phyloP scores from a whole-genome alignment of 139 green algal species.

The Tetratostichococcus sp. region DNA sequence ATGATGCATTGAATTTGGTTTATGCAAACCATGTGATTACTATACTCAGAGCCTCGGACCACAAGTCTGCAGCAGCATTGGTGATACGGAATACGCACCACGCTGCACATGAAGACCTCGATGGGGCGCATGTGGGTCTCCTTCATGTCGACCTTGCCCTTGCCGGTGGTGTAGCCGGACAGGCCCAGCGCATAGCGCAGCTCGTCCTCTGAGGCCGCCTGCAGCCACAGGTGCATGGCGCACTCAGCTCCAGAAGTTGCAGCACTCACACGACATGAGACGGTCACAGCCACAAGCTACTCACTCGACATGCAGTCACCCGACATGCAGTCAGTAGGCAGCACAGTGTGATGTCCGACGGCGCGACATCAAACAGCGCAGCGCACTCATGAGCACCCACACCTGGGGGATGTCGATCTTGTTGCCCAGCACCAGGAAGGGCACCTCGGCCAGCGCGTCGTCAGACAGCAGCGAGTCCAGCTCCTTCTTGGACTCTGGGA shows the following conservation, averaged over 20 bases:
- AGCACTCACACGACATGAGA: no score
- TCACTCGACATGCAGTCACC: no score
- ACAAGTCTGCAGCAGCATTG: neutral
- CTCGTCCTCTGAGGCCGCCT: conserved; percentile 75
- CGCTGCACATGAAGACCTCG: conserved; percentile 97
- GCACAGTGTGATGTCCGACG: no score
- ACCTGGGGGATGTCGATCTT: conserved; percentile 96
- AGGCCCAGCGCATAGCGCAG: conserved; percentile 88
- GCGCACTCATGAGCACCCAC: neutral
- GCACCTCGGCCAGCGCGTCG: conserved; percentile 86
- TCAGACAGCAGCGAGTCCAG: conserved; percentile 90
- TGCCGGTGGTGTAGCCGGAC: conserved; percentile 93
- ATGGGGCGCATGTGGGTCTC: conserved; percentile 84
- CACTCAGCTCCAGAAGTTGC: no score
- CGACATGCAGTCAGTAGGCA: no score
- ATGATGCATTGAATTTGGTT: no score
- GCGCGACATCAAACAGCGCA: no score
- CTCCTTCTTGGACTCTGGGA: conserved; percentile 88
- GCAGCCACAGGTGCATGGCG: neutral
- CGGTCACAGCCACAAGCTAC: no score
- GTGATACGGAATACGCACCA: conserved; percentile 73
- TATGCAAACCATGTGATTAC: no score
- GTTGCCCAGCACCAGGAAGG: conserved; percentile 97
- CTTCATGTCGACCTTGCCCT: conserved; percentile 90
- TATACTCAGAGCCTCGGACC: no score